A percentile compares a stretch with the other conserved stretches of the same genome.
Conservation (phyloP, 73 alveolate genomes). For the Breviolum minutum region DNA sequence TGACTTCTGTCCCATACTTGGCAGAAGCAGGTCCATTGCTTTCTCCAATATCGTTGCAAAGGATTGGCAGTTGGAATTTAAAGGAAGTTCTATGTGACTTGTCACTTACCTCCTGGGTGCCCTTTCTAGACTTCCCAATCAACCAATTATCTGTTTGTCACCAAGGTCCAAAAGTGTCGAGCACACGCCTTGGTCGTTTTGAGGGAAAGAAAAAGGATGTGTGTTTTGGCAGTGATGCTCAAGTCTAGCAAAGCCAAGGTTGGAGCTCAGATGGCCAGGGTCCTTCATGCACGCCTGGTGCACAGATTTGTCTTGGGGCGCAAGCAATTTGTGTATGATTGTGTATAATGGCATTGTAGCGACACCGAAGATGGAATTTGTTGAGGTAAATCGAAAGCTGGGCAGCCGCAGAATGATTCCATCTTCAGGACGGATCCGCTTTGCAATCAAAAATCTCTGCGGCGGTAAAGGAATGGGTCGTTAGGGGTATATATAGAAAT, state of each 20-base stretch:
- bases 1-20: too few species aligned
- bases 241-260: not conserved
- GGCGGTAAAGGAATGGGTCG: too few species aligned
- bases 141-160: too few species aligned
- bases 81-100: too few species aligned
- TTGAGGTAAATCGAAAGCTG: not conserved
- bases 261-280: constrained; percentile 23
- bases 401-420: not conserved
- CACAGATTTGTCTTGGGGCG: not conserved
- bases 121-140: not conserved
- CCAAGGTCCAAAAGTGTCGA: constrained; percentile 13
- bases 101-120: too few species aligned
- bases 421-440: not conserved
- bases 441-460: too few species aligned
- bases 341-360: not conserved
- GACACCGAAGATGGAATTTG: not conserved
- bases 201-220: not conserved
- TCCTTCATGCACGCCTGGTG: not conserved
- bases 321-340: not conserved
- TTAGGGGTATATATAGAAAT: too few species aligned
- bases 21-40: too few species aligned
- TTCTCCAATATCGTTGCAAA: too few species aligned
- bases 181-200: not conserved
- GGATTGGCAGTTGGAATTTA: too few species aligned
- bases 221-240: not conserved